Evolutionary conservation across 345 rosid species (phyloP).

Genomic region (Leavenworthia alabamica): DNA sequence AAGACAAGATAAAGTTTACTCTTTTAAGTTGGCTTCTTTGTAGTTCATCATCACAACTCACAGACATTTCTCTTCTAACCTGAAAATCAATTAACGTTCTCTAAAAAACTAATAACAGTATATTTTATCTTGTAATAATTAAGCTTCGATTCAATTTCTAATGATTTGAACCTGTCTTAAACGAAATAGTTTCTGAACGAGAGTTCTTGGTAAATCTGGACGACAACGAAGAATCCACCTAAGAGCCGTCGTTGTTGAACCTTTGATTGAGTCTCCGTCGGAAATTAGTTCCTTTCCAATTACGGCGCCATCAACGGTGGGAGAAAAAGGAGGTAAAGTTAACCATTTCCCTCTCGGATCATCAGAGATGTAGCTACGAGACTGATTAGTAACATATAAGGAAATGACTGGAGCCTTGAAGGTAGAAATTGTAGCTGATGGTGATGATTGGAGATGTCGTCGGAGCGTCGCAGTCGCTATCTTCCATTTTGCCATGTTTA

Average conservation of each 20-base stretch:
- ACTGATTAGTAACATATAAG: slow-evolving; percentile 4
- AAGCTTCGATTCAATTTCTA: background rate
- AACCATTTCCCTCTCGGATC: slow-evolving; percentile 50
- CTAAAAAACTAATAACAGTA: background rate
- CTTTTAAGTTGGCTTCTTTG: slow-evolving; percentile 47
- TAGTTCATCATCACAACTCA: slow-evolving; percentile 21
- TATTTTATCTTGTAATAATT: background rate
- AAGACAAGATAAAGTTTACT: slow-evolving; percentile 33
- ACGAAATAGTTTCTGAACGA: slow-evolving; percentile 83
- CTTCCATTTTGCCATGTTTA: slow-evolving; percentile 28
- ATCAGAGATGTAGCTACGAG: slow-evolving; percentile 20
- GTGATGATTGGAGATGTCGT: slow-evolving; percentile 27
- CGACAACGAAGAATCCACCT: slow-evolving; percentile 81
- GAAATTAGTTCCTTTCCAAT: slow-evolving; percentile 43
- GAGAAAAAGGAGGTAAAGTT: slow-evolving; percentile 58
- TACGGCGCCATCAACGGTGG: slow-evolving; percentile 36
- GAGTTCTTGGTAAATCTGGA: slow-evolving; percentile 75
- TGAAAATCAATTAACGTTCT: slow-evolving; percentile 29
- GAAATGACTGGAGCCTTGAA: background rate
- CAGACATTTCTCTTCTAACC: slow-evolving; percentile 59
- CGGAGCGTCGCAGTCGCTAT: slow-evolving; percentile 32
- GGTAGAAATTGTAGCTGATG: background rate
- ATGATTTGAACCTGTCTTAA: slow-evolving; percentile 60
- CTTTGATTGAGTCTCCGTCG: background rate
- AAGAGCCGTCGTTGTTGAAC: slow-evolving; percentile 47